Evolutionary conservation across 148 eudicot species (phyloP).

Genomic region (Chenopodium quinoa): DNA sequence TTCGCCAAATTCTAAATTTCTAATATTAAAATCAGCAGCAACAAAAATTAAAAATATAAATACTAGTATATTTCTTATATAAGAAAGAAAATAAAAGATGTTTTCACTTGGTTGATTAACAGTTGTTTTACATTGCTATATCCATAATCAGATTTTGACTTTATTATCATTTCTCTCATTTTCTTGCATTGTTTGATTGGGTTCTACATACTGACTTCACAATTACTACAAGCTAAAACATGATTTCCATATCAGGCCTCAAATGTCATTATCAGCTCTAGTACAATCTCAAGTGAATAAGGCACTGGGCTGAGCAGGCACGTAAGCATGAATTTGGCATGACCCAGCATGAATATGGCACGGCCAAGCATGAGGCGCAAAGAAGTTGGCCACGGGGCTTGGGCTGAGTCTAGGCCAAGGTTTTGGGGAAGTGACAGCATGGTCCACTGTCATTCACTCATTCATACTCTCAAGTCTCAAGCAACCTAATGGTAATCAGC

Average conservation of each 20-base stretch:
- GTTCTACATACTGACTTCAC: not conserved
- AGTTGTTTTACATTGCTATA: not conserved
- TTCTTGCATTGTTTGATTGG: not conserved
- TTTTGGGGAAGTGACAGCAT: not conserved
- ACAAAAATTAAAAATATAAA: too few relatives aligned
- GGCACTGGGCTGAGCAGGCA: not conserved
- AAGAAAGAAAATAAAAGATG: not conserved
- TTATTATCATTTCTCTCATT: not conserved
- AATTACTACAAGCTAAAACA: not conserved
- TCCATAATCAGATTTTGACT: not conserved
- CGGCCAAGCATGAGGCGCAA: not conserved
- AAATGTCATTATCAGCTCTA: constrained; percentile 1
- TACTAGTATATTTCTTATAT: too few relatives aligned
- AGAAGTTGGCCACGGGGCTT: not conserved
- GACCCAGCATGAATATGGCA: not conserved
- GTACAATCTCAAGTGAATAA: not conserved
- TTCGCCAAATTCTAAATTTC: not conserved
- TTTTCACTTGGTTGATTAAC: not conserved
- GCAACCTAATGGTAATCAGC: not conserved
- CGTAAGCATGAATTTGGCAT: not conserved
- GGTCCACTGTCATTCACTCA: not conserved
- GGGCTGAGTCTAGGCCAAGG: not conserved
- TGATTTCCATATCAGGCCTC: not conserved
- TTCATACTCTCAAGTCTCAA: not conserved
- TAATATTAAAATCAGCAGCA: too few relatives aligned